phyloP scores from a whole-genome alignment of 345 rosid genomes.

The Capsella bursapastoris region DNA sequence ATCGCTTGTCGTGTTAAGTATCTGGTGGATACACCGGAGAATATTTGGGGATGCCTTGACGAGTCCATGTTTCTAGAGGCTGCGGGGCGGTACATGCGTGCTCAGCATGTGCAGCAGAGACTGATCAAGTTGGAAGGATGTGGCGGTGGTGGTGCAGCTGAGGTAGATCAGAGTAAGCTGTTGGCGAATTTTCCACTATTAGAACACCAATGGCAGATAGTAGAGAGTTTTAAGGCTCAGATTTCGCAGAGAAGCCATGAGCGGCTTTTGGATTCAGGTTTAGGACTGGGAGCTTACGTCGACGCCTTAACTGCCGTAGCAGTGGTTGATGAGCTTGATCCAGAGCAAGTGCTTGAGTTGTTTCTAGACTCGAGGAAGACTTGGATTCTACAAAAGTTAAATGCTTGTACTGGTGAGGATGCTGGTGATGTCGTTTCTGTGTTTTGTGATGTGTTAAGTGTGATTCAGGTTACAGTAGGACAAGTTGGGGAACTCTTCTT shows the following conservation, averaged over 20 bases:
- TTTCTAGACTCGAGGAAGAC: conserved; percentile 80
- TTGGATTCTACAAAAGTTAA: conserved; percentile 79
- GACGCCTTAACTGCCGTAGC: conserved; percentile 92
- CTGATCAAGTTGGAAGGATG: conserved; percentile 44
- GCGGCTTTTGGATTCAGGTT: conserved; percentile 73
- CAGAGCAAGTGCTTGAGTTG: conserved; percentile 65
- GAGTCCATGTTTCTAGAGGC: conserved; percentile 91
- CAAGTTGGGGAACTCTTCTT: conserved; percentile 92
- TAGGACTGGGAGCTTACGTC: conserved; percentile 64
- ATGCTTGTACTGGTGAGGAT: conserved; percentile 49
- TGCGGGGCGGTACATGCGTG: conserved; percentile 78
- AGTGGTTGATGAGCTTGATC: conserved; percentile 80
- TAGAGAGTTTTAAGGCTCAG: conserved; percentile 93
- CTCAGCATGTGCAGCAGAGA: conserved; percentile 74
- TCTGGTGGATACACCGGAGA: conserved; percentile 91
- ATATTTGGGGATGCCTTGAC: conserved; percentile 93
- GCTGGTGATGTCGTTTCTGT: conserved; percentile 56
- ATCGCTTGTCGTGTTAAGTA: conserved; percentile 91
- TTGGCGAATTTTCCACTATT: conserved; percentile 80
- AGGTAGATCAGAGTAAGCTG: conserved; percentile 57
- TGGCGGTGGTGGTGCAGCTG: conserved; percentile 33
- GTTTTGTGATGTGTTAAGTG: conserved; percentile 74
- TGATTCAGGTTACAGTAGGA: conserved; percentile 83
- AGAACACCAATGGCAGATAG: conserved; percentile 98
- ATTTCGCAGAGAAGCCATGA: conserved; percentile 93